These are phyloP conservation scores for Haematococcus sp. DNA, from an alignment of 139 green algal genomes.

Conservation along the genomic window DNA sequence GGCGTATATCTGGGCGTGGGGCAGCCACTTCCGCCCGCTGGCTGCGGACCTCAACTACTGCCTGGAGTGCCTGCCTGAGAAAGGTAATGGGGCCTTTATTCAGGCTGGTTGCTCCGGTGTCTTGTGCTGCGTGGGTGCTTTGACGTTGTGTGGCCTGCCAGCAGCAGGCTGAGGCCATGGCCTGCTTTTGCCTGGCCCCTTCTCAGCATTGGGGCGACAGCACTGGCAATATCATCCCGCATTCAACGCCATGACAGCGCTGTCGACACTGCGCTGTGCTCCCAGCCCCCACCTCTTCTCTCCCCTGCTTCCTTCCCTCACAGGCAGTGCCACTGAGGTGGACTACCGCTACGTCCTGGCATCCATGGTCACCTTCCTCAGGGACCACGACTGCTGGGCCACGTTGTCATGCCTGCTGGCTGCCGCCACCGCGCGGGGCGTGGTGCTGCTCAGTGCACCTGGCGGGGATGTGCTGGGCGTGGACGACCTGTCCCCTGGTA, in stretches of 20 bases:
- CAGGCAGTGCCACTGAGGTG: not conserved
- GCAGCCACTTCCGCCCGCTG: constrained; percentile 21
- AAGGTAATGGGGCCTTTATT: too few relatives aligned
- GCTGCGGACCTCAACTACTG: constrained; percentile 15
- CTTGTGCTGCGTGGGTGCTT: too few relatives aligned
- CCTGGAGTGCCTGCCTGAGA: constrained; percentile 15
- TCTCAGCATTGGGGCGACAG: too few relatives aligned
- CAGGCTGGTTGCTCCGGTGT: not conserved
- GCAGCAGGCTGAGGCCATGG: too few relatives aligned
- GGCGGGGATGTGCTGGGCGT: not conserved
- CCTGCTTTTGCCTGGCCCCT: too few relatives aligned
- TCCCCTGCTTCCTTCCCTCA: too few relatives aligned
- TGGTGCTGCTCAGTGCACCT: not conserved
- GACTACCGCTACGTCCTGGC: constrained; percentile 16
- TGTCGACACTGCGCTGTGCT: too few relatives aligned
- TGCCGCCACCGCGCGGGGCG: not conserved
- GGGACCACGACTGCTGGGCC: constrained; percentile 23
- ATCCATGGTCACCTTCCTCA: constrained; percentile 17
- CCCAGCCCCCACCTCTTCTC: too few relatives aligned
- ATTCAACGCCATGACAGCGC: too few relatives aligned
- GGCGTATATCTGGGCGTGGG: constrained; percentile 20
- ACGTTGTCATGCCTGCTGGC: constrained; percentile 21
- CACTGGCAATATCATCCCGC: too few relatives aligned
- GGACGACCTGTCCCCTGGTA: not conserved
- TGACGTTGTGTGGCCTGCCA: too few relatives aligned